These are phyloP conservation scores for Boletus tylopilopsis DNA, from an alignment of 768 basidiomycete genomes.

Conservation along the genomic window DNA sequence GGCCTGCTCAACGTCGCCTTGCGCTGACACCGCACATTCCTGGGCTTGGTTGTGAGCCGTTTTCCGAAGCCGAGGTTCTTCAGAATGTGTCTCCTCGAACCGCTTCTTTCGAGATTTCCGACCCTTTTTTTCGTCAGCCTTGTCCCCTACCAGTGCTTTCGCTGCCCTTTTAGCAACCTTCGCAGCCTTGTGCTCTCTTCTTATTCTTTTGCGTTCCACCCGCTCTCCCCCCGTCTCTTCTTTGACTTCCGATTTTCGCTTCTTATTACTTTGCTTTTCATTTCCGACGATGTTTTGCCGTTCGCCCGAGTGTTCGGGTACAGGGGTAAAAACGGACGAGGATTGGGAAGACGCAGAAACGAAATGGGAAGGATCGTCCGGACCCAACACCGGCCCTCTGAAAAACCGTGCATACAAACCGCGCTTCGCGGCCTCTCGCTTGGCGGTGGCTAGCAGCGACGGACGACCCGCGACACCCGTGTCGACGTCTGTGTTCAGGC, in stretches of 20 bases:
- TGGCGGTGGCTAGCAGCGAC: conserved; percentile 60
- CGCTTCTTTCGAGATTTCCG: conserved; percentile 1
- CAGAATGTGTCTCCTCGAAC: neutral
- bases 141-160: conserved; percentile 1
- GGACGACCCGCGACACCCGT: conserved; percentile 24
- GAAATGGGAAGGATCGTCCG: conserved; percentile 26
- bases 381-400: conserved; percentile 66
- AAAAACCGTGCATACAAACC: conserved; percentile 80
- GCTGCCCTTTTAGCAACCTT: conserved; percentile 12
- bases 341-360: neutral
- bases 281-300: neutral
- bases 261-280: conserved; percentile 4
- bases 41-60: conserved; percentile 9
- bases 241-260: conserved; percentile 6
- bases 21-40: conserved; percentile 4
- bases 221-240: conserved; percentile 17
- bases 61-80: neutral
- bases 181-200: conserved; percentile 19
- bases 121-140: neutral
- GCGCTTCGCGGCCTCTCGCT: conserved; percentile 72
- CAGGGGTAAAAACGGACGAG: neutral
- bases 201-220: conserved; percentile 23
- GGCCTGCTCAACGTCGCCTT: neutral
- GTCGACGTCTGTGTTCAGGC: conserved; percentile 11
- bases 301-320: neutral